Conservation (phyloP, 345 rosid genomes). For the Pugionium dolabratum region DNA sequence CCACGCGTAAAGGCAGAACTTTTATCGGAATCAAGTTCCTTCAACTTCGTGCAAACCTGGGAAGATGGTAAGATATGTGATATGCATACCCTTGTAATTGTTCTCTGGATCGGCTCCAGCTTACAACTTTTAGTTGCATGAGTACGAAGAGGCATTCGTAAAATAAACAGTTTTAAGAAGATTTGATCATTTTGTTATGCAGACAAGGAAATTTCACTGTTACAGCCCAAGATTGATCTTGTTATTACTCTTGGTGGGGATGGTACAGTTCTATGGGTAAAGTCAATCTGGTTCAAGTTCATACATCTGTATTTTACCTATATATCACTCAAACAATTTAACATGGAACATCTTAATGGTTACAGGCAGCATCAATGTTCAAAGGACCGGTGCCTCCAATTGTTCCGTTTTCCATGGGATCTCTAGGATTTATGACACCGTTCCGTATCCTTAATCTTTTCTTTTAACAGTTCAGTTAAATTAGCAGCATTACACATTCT, state of each 20-base stretch:
- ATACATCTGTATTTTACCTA: not conserved
- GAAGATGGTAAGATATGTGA: slow-evolving; percentile 64
- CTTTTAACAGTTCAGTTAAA: not conserved
- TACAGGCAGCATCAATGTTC: slow-evolving; percentile 98
- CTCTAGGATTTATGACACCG: slow-evolving; percentile 99
- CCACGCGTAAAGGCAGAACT: slow-evolving; percentile 83
- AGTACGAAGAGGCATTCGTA: no score
- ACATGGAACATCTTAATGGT: slow-evolving; percentile 27
- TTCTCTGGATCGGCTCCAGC: slow-evolving; percentile 4
- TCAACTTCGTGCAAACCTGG: slow-evolving; percentile 84
- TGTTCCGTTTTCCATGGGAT: slow-evolving; percentile 94
- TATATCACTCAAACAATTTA: slow-evolving; percentile 2
- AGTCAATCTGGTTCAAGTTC: slow-evolving; percentile 25
- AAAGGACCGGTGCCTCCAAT: slow-evolving; percentile 98
- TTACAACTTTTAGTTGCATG: not conserved
- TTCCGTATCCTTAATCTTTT: slow-evolving; percentile 74
- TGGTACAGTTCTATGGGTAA: slow-evolving; percentile 99
- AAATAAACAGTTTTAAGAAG: no score
- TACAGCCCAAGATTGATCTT: slow-evolving; percentile 89
- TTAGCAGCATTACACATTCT: slow-evolving; percentile 14
- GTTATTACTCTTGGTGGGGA: slow-evolving; percentile 99
- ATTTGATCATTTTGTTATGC: slow-evolving; percentile 37
- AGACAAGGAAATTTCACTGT: slow-evolving; percentile 69
- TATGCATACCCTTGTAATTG: not conserved
- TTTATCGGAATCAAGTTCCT: slow-evolving; percentile 74